Percentiles rank a stretch among this genome's conserved stretches.
Evolutionary conservation across 2,329 filamentous ascomycete species (phyloP).

Genomic region (Teratosphaeria viscida): DNA sequence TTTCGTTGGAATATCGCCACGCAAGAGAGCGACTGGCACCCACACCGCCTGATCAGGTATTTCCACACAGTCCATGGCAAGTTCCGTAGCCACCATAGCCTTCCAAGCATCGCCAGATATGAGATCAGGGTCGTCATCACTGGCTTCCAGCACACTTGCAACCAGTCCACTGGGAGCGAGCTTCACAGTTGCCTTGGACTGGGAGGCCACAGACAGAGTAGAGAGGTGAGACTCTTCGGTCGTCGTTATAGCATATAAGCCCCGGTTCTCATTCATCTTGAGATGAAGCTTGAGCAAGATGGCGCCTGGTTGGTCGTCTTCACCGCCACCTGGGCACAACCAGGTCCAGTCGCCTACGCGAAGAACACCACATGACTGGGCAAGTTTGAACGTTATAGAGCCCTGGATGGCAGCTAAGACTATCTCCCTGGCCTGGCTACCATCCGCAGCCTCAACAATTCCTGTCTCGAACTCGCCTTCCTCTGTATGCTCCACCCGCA

Average conservation of each 20-base stretch:
- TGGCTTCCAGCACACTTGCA: background rate
- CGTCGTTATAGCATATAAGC: conserved; percentile 4
- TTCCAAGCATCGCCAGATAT: conserved; percentile 7
- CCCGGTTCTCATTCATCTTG: conserved; percentile 3
- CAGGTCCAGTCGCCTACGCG: conserved; percentile 6
- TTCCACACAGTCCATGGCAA: conserved; percentile 7
- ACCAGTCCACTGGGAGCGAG: conserved; percentile 1
- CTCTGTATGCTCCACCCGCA: background rate
- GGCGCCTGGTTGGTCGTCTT: background rate
- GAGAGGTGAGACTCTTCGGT: background rate
- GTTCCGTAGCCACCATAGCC: background rate
- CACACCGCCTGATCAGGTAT: conserved; percentile 2
- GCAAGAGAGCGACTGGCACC: background rate
- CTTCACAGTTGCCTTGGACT: background rate
- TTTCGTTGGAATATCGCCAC: background rate
- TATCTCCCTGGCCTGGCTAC: background rate
- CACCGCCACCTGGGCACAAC: conserved; percentile 1
- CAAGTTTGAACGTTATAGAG: conserved; percentile 4
- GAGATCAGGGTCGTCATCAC: background rate
- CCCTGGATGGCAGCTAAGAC: conserved; percentile 12
- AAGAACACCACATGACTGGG: background rate
- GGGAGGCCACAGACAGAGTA: background rate
- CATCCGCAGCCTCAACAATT: background rate
- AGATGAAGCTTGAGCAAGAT: conserved; percentile 2
- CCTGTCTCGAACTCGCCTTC: background rate